A percentile compares a stretch with the other conserved stretches of the same genome.
These are phyloP conservation scores for Phytophthora tubulina DNA, from an alignment of 352 stramenopile genomes.

Conservation along the genomic window DNA sequence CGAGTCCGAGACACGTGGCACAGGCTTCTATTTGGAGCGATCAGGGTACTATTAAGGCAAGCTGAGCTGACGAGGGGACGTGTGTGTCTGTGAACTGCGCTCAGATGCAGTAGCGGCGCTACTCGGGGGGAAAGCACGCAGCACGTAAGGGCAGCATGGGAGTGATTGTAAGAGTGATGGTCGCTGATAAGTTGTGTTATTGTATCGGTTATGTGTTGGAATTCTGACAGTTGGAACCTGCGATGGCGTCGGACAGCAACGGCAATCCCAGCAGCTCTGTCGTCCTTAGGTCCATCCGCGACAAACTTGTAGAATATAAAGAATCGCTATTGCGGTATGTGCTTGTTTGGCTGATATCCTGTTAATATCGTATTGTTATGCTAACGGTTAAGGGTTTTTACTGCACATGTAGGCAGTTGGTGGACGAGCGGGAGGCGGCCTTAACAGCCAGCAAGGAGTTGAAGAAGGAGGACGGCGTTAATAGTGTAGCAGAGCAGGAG, in stretches of 20 bases:
- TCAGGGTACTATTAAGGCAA: not conserved
- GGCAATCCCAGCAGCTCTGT: constrained; percentile 45
- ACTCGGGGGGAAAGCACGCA: constrained; percentile 32
- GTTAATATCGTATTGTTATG: not conserved
- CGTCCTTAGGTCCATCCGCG: constrained; percentile 63
- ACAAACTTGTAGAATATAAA: constrained; percentile 82
- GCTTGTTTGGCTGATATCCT: constrained; percentile 2
- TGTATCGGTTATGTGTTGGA: constrained; percentile 39
- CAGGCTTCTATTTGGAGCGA: constrained; percentile 14
- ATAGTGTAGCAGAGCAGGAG: constrained; percentile 41
- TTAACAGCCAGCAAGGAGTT: constrained; percentile 34
- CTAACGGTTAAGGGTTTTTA: constrained; percentile 11
- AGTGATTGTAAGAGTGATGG: constrained; percentile 26
- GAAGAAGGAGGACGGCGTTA: constrained; percentile 25
- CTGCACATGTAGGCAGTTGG: constrained; percentile 58
- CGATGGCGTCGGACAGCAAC: constrained; percentile 59
- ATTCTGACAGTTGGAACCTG: constrained; percentile 55
- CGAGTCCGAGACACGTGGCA: constrained; percentile 20
- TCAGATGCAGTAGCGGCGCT: constrained; percentile 46
- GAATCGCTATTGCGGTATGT: constrained; percentile 71
- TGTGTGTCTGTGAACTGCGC: constrained; percentile 29
- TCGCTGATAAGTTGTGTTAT: constrained; percentile 31
- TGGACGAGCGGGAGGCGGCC: constrained; percentile 61
- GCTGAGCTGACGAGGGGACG: constrained; percentile 20
- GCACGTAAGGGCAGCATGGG: constrained; percentile 29